Base-by-base conservation (phyloP, 805 yeast genomes). In the Lipomyces chichibuensis region DNA sequence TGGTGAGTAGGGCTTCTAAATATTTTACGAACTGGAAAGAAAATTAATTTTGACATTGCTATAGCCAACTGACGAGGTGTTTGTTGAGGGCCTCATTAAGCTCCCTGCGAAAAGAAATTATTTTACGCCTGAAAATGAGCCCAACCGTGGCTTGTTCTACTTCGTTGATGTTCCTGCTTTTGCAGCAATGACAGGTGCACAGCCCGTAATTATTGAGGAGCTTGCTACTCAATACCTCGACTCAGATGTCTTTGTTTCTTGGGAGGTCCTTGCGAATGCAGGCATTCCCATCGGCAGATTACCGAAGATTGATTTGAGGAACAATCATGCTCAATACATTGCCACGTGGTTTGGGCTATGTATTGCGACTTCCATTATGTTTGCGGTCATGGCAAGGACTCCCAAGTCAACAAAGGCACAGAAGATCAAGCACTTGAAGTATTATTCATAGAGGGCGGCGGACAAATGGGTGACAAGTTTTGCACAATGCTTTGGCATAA, bases 291-390 rank as follows among this genome's bases (percentile, higher is more conserved):
- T 95, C 11, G 99, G 97, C 0, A 87, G 89, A 63, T 79, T 82
- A 8, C 93, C 97, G n/a, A 86, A 86, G 72, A 85, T 94, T 43
- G 93, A 88, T 71, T 84, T 91, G 75, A 87, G 89, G 68, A 95
- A 95, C 77, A 92, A 92, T 75, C 99, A 95, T 76, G 79, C 93
- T 77, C 97, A 94, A 77, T 95, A 95, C 77, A 80, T 95, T 74
- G 86, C 92, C 25, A 95, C 99, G 0, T 95, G 99, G 99, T 94
- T 91, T 77, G 97, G 97, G 0, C 84, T 94, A 55, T 87, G 92
- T 1, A 73, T 90, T 53, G 84, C 91, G 51, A 89, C 97, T 49
- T 73, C 92, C 0, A 85, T 89, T 43, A 84, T 92, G 78, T 82
- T 95, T 43, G 71, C 83, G 33, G 75, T 84, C 37, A 84, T 88